Evolutionary conservation across 2,329 filamentous ascomycete species (phyloP).

Genomic region (Zymoseptoria tritici): DNA sequence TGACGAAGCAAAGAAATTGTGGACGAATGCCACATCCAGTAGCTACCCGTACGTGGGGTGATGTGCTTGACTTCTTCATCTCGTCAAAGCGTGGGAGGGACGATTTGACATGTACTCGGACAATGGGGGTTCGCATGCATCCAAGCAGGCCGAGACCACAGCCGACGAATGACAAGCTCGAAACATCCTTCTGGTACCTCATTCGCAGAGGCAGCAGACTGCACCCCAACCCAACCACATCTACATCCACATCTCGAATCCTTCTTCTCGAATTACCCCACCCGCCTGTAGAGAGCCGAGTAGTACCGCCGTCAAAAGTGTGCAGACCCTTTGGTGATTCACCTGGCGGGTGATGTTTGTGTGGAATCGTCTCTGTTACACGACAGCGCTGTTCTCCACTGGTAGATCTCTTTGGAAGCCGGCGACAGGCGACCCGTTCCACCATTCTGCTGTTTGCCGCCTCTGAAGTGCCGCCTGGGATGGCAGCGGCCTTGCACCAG

Average conservation of each 20-base stretch:
- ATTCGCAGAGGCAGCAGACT: background rate
- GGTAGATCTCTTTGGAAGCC: background rate
- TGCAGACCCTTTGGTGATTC: background rate
- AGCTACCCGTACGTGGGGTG: background rate
- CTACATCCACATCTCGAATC: background rate
- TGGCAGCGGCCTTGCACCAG: constrained; percentile 3
- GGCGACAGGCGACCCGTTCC: constrained; percentile 5
- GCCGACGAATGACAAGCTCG: background rate
- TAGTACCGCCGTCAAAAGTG: background rate
- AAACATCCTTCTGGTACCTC: background rate
- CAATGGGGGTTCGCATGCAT: background rate
- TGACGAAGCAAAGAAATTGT: background rate
- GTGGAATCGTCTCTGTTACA: background rate
- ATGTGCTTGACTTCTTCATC: background rate
- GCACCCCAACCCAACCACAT: background rate
- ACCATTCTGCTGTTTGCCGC: constrained; percentile 1
- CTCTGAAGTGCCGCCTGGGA: constrained; percentile 12
- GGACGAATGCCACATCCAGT: background rate
- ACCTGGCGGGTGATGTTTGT: background rate
- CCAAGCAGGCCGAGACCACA: background rate
- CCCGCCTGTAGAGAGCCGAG: background rate
- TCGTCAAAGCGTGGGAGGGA: background rate
- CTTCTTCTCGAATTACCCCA: background rate
- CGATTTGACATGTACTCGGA: background rate
- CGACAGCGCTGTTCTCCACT: background rate